Evolutionary conservation across 768 basidiomycete species (phyloP).

Genomic region (Podaxis sp.): DNA sequence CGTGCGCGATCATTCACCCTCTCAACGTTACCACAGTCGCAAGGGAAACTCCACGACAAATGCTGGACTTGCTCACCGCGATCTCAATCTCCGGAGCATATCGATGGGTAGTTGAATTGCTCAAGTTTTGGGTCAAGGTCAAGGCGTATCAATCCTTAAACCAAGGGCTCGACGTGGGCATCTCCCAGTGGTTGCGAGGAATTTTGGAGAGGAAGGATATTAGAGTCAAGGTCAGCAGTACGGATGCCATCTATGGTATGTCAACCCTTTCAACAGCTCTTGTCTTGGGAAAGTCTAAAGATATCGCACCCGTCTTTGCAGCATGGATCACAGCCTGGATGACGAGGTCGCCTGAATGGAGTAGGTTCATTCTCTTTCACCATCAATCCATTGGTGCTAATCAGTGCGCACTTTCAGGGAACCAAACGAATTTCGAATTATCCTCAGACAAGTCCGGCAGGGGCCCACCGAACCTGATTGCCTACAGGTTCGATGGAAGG

Average conservation of each 20-base stretch:
- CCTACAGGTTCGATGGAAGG: not conserved
- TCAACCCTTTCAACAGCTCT: not conserved
- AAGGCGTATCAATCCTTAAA: not conserved
- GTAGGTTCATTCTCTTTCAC: slow-evolving; percentile 24
- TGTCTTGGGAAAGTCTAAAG: not conserved
- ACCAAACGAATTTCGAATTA: not conserved
- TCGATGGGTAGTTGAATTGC: not conserved
- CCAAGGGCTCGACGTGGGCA: not conserved
- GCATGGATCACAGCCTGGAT: slow-evolving; percentile 61
- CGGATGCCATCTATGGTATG: slow-evolving; percentile 3
- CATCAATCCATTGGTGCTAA: not conserved
- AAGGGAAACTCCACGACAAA: not conserved
- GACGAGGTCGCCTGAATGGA: slow-evolving; percentile 50
- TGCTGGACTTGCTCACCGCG: not conserved
- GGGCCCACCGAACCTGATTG: not conserved
- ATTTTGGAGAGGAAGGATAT: not conserved
- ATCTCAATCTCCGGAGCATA: not conserved
- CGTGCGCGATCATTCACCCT: not conserved
- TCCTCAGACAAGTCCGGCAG: not conserved
- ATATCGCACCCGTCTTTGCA: slow-evolving; percentile 13
- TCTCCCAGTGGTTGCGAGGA: not conserved
- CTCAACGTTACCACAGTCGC: not conserved
- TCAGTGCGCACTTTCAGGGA: not conserved
- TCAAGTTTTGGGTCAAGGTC: not conserved
- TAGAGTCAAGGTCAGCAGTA: not conserved